Evolutionary conservation across 2,329 filamentous ascomycete genomes (phyloP).

Genomic region (Trichoderma aggressivum): DNA sequence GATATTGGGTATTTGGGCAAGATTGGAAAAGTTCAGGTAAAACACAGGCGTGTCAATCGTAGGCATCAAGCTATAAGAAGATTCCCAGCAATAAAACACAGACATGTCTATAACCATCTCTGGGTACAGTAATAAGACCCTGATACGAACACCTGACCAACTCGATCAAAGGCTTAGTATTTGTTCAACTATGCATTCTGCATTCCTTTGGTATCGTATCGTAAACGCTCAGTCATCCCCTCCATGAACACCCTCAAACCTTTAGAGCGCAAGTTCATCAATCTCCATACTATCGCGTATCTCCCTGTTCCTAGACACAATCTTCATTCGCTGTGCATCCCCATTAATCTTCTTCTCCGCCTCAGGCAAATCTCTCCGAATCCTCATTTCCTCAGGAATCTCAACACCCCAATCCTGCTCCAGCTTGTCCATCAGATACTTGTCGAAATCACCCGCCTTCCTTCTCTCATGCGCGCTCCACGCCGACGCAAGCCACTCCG

Average conservation of each 20-base stretch:
- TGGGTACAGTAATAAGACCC: neutral
- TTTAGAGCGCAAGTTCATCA: neutral
- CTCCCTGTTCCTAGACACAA: neutral
- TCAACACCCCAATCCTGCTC: slow-evolving; percentile 46
- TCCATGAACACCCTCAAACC: neutral
- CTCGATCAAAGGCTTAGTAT: neutral
- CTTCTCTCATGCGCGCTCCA: slow-evolving; percentile 50
- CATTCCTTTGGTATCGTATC: neutral
- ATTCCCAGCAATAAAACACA: neutral
- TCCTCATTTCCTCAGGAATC: slow-evolving; percentile 35
- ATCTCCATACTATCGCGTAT: neutral
- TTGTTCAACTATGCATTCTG: neutral
- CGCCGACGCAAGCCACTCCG: slow-evolving; percentile 51
- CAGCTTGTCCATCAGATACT: slow-evolving; percentile 44
- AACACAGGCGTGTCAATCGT: neutral
- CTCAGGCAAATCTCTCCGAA: neutral
- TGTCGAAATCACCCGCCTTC: slow-evolving; percentile 48
- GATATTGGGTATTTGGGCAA: neutral
- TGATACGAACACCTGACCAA: neutral
- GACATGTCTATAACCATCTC: neutral
- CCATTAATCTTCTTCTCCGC: neutral
- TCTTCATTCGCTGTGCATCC: neutral
- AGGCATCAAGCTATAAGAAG: neutral
- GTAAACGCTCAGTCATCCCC: neutral
- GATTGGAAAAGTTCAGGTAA: neutral